Evolutionary conservation across 2,329 filamentous ascomycete species (phyloP).

Genomic region (Fusarium domesticum): DNA sequence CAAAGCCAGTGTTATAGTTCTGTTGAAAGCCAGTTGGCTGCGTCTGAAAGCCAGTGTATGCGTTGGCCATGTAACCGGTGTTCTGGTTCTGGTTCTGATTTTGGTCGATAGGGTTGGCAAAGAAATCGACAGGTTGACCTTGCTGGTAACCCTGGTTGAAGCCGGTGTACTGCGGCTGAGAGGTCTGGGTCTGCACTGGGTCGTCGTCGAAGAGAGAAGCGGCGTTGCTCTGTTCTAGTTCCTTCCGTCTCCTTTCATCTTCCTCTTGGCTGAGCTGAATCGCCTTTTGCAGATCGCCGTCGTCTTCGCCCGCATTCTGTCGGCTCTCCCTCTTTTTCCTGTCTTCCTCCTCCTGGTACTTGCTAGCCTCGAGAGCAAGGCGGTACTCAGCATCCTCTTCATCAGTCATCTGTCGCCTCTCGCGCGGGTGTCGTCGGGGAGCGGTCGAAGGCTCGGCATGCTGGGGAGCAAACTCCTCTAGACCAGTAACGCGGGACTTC

Average conservation of each 20-base stretch:
- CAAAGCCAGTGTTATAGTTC: constrained; percentile 68
- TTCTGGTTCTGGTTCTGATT: constrained; percentile 73
- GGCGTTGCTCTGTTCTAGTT: constrained; percentile 83
- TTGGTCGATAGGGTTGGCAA: constrained; percentile 85
- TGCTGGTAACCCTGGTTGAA: constrained; percentile 98
- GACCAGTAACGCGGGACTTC: constrained; percentile 93
- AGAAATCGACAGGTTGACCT: constrained; percentile 93
- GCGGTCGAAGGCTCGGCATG: constrained; percentile 34
- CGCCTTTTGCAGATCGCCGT: constrained; percentile 90
- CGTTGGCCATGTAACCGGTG: constrained; percentile 65
- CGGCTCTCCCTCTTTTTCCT: constrained; percentile 66
- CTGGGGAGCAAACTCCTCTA: constrained; percentile 71
- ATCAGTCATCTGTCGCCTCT: constrained; percentile 54
- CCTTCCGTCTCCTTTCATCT: constrained; percentile 81
- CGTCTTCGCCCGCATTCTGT: constrained; percentile 56
- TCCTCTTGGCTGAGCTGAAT: constrained; percentile 94
- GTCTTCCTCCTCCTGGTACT: constrained; percentile 91
- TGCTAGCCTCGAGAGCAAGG: constrained; percentile 91
- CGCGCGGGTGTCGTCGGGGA: constrained; percentile 44
- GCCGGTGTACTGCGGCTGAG: constrained; percentile 75
- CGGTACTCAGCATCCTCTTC: constrained; percentile 90
- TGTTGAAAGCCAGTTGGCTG: constrained; percentile 48
- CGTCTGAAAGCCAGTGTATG: constrained; percentile 52
- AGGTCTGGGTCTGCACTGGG: constrained; percentile 52
- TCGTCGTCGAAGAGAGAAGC: constrained; percentile 86